Conservation (phyloP, 768 basidiomycete genomes). For the Leucocoprinus birnbaumii region DNA sequence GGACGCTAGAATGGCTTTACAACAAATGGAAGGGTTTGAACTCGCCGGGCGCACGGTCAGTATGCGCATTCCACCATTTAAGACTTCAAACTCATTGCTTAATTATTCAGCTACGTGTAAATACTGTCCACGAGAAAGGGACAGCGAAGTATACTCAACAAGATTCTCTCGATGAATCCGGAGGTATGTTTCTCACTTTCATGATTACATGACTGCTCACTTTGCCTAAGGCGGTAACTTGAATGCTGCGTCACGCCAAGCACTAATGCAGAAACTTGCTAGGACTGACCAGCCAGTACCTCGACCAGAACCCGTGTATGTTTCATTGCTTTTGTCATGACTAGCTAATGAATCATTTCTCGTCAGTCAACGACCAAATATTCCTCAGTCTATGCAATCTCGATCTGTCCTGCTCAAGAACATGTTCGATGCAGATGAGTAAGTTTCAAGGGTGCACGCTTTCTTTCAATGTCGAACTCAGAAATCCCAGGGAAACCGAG, state of each 20-base stretch:
- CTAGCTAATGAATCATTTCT: neutral
- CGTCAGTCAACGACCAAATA: conserved; percentile 67
- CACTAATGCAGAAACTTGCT: conserved; percentile 99
- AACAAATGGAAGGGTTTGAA: conserved; percentile 99
- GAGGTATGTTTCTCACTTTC: conserved; percentile 48
- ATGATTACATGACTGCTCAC: neutral
- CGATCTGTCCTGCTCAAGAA: conserved; percentile 87
- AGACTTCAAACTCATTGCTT: neutral
- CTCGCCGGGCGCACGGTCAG: conserved; percentile 90
- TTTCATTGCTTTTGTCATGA: conserved; percentile 16
- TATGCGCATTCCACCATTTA: conserved; percentile 15
- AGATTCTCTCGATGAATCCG: conserved; percentile 85
- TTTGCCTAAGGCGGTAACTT: conserved; percentile 81
- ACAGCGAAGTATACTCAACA: conserved; percentile 70
- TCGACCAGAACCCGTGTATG: conserved; percentile 63
- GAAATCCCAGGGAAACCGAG: conserved; percentile 76
- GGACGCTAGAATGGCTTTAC: conserved; percentile 94
- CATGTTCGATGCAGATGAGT: conserved; percentile 99
- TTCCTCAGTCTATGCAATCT: conserved; percentile 86
- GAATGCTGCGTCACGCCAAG: conserved; percentile 97
- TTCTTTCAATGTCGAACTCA: conserved; percentile 1
- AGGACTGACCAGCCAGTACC: conserved; percentile 73
- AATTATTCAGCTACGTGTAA: conserved; percentile 68
- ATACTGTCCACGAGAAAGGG: conserved; percentile 91
- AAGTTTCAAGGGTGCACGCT: conserved; percentile 23